These are phyloP conservation scores for Lathyrus tuberosus DNA, from an alignment of 306 rosid species.

Conservation along the genomic window DNA sequence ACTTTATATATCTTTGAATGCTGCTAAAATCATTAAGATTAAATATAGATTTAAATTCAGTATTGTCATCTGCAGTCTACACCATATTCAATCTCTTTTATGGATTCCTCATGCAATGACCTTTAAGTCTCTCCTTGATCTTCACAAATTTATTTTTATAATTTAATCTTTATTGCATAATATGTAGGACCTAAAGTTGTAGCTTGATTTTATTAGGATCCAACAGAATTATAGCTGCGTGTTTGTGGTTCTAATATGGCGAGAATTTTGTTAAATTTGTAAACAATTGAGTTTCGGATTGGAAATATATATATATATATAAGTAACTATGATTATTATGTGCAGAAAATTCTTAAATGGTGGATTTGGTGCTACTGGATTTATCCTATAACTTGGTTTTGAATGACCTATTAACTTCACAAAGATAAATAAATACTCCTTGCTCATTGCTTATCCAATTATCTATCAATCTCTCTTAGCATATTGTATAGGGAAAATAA, in stretches of 20 bases:
- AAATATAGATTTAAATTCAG: conserved; percentile 65
- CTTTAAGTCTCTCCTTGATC: too few relatives aligned
- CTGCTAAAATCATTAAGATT: conserved; percentile 62
- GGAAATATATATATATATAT: too few relatives aligned
- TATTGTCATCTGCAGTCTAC: conserved; percentile 67
- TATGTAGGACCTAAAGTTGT: conserved; percentile 1
- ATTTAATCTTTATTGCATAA: conserved; percentile 8
- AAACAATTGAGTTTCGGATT: background rate
- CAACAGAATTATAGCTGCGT: conserved; percentile 28
- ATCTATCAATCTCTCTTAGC: conserved; percentile 64
- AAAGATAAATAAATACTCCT: conserved; percentile 53
- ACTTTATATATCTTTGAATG: conserved; percentile 83
- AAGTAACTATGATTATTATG: background rate
- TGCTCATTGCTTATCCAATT: conserved; percentile 70
- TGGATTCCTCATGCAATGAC: too few relatives aligned
- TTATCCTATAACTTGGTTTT: conserved; percentile 79
- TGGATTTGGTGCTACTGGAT: conserved; percentile 89
- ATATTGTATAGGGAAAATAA: conserved; percentile 70
- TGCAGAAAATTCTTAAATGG: conserved; percentile 92
- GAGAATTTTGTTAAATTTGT: background rate
- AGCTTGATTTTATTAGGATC: conserved; percentile 13
- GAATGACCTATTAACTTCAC: conserved; percentile 78
- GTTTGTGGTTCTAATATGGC: background rate
- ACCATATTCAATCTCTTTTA: too few relatives aligned
- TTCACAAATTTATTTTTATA: too few relatives aligned